Base-by-base conservation (phyloP, 2,329 filamentous ascomycete genomes). In the Fusarium solani-melongenae region DNA sequence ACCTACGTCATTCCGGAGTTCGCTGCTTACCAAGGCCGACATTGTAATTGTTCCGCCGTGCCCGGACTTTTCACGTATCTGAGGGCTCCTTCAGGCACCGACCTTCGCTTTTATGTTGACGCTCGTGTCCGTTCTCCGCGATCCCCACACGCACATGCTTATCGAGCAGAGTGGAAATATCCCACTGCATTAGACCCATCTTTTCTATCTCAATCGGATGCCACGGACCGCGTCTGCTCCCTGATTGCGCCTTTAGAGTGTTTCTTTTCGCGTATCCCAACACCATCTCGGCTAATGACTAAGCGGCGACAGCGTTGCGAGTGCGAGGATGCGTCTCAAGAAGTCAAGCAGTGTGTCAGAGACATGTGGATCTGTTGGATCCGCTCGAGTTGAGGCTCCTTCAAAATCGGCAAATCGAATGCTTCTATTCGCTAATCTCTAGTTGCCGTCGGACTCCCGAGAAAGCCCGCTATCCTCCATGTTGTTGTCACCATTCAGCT, bases 381-480 rank as follows among this genome's bases (percentile, higher is more conserved):
- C 62, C 51, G 55, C 53, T 29, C 38, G n/a, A 17, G 15, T 39
- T 39, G 63, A 53, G 53, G 38, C 53, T 64, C 62, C 22, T 22
- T 33, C 38, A n/a, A 24, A 34, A 24, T 20, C 15, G 20, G 15
- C 15, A 33, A 46, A 60, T 51, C n/a, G 38, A 38, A 12, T 53
- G 27, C 41, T 64, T 36, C 39, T 33, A 64, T 64, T 58, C 22
- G 41, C 15, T 41, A 60, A 65, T 65, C 31, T 5, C 3, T 20
- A 59, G 14, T 46, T 29, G 10, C n/a, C 17, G 44, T 65, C 63
- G 63, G 63, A 65, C 24, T 65, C 31, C 63, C 27, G 44, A 41
- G 41, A 61, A 65, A 65, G 63, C n/a, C 56, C 63, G 63, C 31
- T 41, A 59, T 64, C 38, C 44, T 46, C 38, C 38, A 44, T 44